A percentile compares a stretch with the other conserved stretches of the same genome.
phyloP scores from a whole-genome alignment of 192 early-diverging fungal species.

The Chytriomyces confervae region DNA sequence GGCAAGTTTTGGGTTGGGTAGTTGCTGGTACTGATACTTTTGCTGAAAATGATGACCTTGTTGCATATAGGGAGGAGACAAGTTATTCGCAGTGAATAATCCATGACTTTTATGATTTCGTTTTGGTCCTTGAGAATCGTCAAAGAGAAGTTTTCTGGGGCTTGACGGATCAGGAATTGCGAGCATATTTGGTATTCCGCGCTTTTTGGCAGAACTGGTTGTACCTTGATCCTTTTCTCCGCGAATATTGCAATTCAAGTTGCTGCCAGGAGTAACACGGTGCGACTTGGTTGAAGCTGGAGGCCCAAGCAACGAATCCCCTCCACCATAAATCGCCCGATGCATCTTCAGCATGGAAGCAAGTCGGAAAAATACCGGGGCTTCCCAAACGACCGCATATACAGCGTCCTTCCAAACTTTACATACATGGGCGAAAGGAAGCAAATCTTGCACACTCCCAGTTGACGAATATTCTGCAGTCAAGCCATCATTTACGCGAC shows the following conservation, averaged over 20 bases:
- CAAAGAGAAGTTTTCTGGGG: constrained; percentile 6
- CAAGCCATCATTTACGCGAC: no score
- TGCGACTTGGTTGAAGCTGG: neutral
- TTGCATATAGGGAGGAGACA: no score
- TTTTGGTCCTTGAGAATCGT: neutral
- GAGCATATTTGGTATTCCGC: constrained; percentile 1
- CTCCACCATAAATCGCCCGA: neutral
- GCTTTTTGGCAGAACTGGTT: neutral
- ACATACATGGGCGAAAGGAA: neutral
- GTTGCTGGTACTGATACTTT: constrained; percentile 6
- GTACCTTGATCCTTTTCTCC: no score
- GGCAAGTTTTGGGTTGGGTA: neutral
- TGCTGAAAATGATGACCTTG: neutral
- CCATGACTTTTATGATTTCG: no score
- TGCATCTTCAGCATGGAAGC: constrained; percentile 19
- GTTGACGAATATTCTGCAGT: no score
- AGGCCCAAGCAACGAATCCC: neutral
- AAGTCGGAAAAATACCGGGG: neutral
- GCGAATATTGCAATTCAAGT: no score
- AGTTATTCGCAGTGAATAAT: no score
- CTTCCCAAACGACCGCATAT: neutral
- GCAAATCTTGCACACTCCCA: neutral
- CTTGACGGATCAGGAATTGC: constrained; percentile 15
- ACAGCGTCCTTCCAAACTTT: constrained; percentile 8
- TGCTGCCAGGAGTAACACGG: no score